These are phyloP conservation scores for Xerocomus amazonicus DNA, from an alignment of 1,284 basidiomycete species.

Conservation along the genomic window DNA sequence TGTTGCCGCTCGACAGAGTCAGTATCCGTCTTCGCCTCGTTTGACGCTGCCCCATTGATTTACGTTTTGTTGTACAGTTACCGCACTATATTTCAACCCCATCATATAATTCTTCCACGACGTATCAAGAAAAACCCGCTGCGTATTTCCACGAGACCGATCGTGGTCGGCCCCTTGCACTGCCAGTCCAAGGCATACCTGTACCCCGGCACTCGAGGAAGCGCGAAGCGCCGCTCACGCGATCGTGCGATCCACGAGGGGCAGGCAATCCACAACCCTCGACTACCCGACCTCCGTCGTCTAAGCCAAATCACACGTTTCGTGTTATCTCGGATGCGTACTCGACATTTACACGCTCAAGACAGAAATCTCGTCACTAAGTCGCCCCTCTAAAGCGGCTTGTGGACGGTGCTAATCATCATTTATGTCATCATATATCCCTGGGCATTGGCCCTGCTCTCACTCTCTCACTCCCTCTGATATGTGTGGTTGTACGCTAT, in stretches of 20 bases:
- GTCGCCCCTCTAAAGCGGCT: background rate
- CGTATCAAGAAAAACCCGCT: slow-evolving; percentile 7
- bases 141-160: slow-evolving; percentile 20
- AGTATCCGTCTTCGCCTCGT: background rate
- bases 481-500: background rate
- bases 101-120: slow-evolving; percentile 7
- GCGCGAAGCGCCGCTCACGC: slow-evolving; percentile 6
- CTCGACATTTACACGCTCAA: slow-evolving; percentile 11
- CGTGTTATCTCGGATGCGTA: slow-evolving; percentile 27
- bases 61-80: slow-evolving; percentile 6
- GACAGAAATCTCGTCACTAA: slow-evolving; percentile 7
- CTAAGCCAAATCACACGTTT: slow-evolving; percentile 22
- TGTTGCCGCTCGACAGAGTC: slow-evolving; percentile 20
- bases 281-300: slow-evolving; percentile 2
- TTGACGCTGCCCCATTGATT: too few species aligned
- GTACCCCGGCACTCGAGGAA: slow-evolving; percentile 8
- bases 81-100: slow-evolving; percentile 3
- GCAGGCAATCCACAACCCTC: background rate
- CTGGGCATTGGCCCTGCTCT: background rate
- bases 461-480: background rate
- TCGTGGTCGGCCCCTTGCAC: slow-evolving; percentile 10
- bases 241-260: slow-evolving; percentile 6
- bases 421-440: slow-evolving; percentile 4
- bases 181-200: slow-evolving; percentile 12
- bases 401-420: background rate